Evolutionary conservation across 2,329 filamentous ascomycete species (phyloP).

Genomic region (Aspergillus quadricinctus): DNA sequence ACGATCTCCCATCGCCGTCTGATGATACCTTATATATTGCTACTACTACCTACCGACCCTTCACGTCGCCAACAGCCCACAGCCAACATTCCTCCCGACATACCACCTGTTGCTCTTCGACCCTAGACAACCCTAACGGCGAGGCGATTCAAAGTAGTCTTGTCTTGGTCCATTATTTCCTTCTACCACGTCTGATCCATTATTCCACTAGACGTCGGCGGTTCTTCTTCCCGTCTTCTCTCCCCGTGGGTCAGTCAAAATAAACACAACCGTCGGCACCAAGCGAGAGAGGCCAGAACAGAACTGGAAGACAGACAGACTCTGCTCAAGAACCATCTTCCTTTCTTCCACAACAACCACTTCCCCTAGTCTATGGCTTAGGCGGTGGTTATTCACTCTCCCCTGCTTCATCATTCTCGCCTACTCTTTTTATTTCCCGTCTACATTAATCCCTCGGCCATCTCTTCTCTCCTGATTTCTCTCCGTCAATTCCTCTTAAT

Average conservation of each 20-base stretch:
- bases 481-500: neutral
- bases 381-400: neutral
- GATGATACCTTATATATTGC: neutral
- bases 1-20: neutral
- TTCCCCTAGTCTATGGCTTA: neutral
- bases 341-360: neutral
- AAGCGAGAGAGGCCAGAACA: conserved; percentile 15
- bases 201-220: neutral
- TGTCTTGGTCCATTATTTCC: neutral
- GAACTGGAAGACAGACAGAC: neutral
- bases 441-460: neutral
- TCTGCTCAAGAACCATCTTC: neutral
- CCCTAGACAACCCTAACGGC: neutral
- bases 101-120: conserved; percentile 1
- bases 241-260: conserved; percentile 33
- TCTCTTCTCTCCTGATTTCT: neutral
- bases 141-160: neutral
- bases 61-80: neutral
- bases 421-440: neutral
- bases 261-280: conserved; percentile 24
- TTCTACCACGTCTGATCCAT: conserved; percentile 1
- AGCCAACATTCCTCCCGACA: neutral
- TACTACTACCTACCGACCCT: neutral
- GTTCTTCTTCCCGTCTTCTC: conserved; percentile 2
- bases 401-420: neutral